Base-by-base conservation (phyloP, 306 rosid species). In the Quercus parvula region DNA sequence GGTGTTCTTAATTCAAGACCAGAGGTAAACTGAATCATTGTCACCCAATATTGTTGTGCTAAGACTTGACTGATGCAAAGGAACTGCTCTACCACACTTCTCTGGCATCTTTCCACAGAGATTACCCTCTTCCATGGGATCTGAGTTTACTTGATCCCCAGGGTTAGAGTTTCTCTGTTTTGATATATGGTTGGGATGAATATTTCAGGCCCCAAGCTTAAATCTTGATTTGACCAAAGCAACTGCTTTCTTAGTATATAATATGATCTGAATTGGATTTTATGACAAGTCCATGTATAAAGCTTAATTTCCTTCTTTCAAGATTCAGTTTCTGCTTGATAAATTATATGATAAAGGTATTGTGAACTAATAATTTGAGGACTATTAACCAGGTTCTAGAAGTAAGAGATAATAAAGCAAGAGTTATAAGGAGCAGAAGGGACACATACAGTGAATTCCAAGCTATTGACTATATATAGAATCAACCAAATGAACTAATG, bases 1-100 rank as follows among this genome's bases (percentile, higher is more conserved):
- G 98, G 99, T 75, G 98, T 95, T 69, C 98, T 91, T 69, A 86
- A 93, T 82, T 95, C 99, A 35, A 90, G 85, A 83, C 97, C 99
- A 56, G 98, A 93, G 99, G 99, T 93, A 89, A 85, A 77, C 54
- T 33, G 79, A 75, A 17, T 56, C n/a, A 52, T 18, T 49, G 55
- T 31, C 54, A 59, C 49, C 19, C 17, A 27, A 8, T 30, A 71
- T 24, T 84, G 46, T 75, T 62, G 77, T 52, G 10, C 44, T 56
- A 61, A 55, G 22, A 67, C 54, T 12, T 79, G 6, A 67, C 52
- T 67, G 5, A 67, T 14, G 38, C 44, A 67, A 19, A 15, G 9
- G 52, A 67, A n/a, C 72, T 52, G 35, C 72, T 67, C 72, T 67
- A 67, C 18, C 27, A 67, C 72, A 33, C 72, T 33, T 35, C 72